Percentiles rank a stretch among this genome's conserved stretches.
phyloP scores from a whole-genome alignment of 2,329 filamentous ascomycete species.

The Penicillium capsulatum region DNA sequence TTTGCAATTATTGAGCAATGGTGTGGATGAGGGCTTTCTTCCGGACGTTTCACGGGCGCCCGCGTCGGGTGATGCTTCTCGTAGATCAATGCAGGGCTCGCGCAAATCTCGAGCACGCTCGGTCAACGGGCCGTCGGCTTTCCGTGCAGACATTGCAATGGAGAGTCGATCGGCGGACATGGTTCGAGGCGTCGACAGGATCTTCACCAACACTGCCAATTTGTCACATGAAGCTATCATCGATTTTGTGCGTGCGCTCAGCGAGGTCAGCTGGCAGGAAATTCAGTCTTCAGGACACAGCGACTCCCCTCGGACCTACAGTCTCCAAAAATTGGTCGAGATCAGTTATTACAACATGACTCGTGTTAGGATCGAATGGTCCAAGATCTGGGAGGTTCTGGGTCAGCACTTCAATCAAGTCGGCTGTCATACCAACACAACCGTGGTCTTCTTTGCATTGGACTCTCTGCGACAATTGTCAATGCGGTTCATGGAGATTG shows the following conservation, averaged over 20 bases:
- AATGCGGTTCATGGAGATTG: slow-evolving; percentile 98
- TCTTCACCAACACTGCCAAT: slow-evolving; percentile 94
- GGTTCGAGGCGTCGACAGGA: slow-evolving; percentile 85
- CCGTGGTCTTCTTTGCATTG: slow-evolving; percentile 94
- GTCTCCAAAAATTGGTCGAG: slow-evolving; percentile 94
- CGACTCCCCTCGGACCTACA: slow-evolving; percentile 93
- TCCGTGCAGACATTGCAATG: slow-evolving; percentile 76
- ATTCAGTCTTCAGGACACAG: slow-evolving; percentile 96
- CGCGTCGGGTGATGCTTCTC: slow-evolving; percentile 54
- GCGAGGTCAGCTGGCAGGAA: slow-evolving; percentile 97
- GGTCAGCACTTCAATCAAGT: slow-evolving; percentile 98
- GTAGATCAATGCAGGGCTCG: slow-evolving; percentile 60
- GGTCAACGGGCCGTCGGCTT: slow-evolving; percentile 49
- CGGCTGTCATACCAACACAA: slow-evolving; percentile 92
- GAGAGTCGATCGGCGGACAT: slow-evolving; percentile 92
- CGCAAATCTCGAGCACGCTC: slow-evolving; percentile 47
- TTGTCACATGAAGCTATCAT: slow-evolving; percentile 92
- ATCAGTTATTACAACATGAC: slow-evolving; percentile 99
- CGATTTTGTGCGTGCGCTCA: slow-evolving; percentile 86
- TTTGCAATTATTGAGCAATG: slow-evolving; percentile 88
- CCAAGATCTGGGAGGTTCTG: slow-evolving; percentile 94
- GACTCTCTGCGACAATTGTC: slow-evolving; percentile 93
- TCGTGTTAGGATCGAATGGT: slow-evolving; percentile 96
- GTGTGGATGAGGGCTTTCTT: slow-evolving; percentile 86
- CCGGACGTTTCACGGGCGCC: slow-evolving; percentile 86